Evolutionary conservation across 495 filamentous ascomycete species (phyloP), one percentile per base, ranked within the genome.

Genomic region (Podospora pseudoanserina): DNA sequence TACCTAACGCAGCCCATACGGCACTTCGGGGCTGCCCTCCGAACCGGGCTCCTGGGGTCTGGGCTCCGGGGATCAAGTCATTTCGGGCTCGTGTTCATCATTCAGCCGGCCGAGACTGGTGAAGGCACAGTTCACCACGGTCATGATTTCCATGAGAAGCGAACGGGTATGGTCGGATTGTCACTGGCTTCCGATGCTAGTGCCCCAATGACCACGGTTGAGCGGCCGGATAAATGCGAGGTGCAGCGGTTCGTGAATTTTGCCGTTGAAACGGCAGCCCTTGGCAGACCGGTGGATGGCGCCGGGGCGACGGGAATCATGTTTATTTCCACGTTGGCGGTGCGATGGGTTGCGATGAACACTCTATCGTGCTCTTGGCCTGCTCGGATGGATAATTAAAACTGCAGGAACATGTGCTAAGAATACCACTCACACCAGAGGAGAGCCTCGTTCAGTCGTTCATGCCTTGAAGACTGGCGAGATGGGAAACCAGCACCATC

Each of bases 201-300:
- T 3, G 59, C 28, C 59, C 59, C 59, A 27, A 61, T 61, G 59
- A 58, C 55, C 55, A 58, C 55, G 55, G 55, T 58, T 58, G 15
- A 23, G 32, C 61, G 61, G 30, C 61, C 61, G 61, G 61, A 19
- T 63, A 63, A 63, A 63, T 63, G 28, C 61, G 19, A 63, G 59
- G 19, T 63, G 61, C 61, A 63, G 61, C 61, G 61, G 61, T 32
- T 63, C 30, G 32, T 63, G 27, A 28, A 39, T 49, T 63, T 63
- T 63, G 61, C 61, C 61, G 61, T 23, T 19, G 61, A n/a, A 63
- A 28, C 27, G 30, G 60, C 13, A 18, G 58, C 11, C 5, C 54
- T 56, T 56, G 55, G 55, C 55, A 58, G 28, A 44, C 30, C 30
- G 61, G 61, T 32, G 30, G 34, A 58, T 26, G 30, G 59, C 59